Evolutionary conservation across 371 early-diverging fungal species (phyloP).

Genomic region (Lichtheimia ramosa): DNA sequence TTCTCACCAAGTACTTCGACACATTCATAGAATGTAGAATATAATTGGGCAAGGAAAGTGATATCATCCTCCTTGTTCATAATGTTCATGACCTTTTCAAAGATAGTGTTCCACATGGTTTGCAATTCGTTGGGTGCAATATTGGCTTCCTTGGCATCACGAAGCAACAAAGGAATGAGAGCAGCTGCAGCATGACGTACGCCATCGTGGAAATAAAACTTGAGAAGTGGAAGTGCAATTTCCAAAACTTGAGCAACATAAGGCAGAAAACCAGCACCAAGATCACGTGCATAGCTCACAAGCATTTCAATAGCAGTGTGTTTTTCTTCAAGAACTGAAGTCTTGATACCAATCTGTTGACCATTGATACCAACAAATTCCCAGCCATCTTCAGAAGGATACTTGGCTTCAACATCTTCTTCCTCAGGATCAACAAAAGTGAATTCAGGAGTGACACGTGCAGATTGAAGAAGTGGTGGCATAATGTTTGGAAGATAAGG

Average conservation of each 20-base stretch:
- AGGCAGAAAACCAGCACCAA: conserved; percentile 85
- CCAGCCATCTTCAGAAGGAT: conserved; percentile 94
- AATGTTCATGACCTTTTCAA: conserved; percentile 67
- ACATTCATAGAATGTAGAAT: conserved; percentile 72
- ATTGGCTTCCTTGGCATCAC: conserved; percentile 58
- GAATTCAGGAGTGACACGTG: conserved; percentile 90
- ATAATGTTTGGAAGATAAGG: conserved; percentile 91
- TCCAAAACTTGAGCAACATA: conserved; percentile 82
- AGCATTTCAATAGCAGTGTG: conserved; percentile 97
- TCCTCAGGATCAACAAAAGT: conserved; percentile 83
- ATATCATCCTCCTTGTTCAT: conserved; percentile 78
- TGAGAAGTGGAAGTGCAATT: conserved; percentile 84
- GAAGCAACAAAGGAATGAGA: conserved; percentile 79
- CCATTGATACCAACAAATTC: conserved; percentile 87
- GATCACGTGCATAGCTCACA: conserved; percentile 88
- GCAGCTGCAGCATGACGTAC: conserved; percentile 88
- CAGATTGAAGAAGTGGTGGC: conserved; percentile 88
- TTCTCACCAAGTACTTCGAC: conserved; percentile 69
- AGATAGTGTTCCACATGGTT: conserved; percentile 67
- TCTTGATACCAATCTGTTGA: conserved; percentile 94
- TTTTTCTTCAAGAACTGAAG: conserved; percentile 94
- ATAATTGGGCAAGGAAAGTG: conserved; percentile 75
- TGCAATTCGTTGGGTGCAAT: conserved; percentile 40
- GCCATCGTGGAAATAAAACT: conserved; percentile 96
- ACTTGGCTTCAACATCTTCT: conserved; percentile 84